Percentiles rank a stretch among this genome's conserved stretches.
These are phyloP conservation scores for Solanum hybrid DNA, from an alignment of 305 asterid genomes.

Conservation along the genomic window DNA sequence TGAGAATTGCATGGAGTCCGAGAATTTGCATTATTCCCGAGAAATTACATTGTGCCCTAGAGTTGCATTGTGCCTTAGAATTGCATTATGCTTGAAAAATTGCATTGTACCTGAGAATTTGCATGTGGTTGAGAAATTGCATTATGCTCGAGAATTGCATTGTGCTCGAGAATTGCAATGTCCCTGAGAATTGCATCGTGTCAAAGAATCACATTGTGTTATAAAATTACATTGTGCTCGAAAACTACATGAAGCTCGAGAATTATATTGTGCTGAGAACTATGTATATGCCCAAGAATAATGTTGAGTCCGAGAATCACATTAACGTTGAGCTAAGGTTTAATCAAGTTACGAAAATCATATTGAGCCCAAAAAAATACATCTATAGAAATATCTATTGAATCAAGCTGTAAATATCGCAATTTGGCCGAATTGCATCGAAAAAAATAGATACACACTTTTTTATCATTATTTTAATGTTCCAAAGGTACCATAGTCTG, in stretches of 20 bases:
- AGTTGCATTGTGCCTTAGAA: too few relatives aligned
- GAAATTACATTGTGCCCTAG: background rate
- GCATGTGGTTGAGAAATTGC: background rate
- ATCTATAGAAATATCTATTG: too few relatives aligned
- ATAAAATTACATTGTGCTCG: background rate
- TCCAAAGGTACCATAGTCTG: background rate
- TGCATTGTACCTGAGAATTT: too few relatives aligned
- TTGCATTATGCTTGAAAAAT: too few relatives aligned
- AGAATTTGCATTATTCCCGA: background rate
- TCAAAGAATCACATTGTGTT: background rate
- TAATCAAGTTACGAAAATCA: background rate
- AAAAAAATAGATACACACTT: background rate
- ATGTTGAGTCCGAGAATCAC: background rate
- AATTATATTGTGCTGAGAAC: background rate
- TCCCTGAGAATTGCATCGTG: background rate
- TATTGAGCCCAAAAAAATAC: background rate
- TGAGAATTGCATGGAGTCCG: too few relatives aligned
- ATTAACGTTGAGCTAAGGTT: background rate
- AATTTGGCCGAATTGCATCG: background rate
- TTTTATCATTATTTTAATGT: background rate
- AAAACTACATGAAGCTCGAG: background rate
- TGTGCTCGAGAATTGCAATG: background rate
- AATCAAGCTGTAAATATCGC: background rate
- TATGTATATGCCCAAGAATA: too few relatives aligned
- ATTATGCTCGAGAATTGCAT: too few relatives aligned